Conservation (phyloP, 108 stramenopile genomes). For the Parietichytrium sp. region DNA sequence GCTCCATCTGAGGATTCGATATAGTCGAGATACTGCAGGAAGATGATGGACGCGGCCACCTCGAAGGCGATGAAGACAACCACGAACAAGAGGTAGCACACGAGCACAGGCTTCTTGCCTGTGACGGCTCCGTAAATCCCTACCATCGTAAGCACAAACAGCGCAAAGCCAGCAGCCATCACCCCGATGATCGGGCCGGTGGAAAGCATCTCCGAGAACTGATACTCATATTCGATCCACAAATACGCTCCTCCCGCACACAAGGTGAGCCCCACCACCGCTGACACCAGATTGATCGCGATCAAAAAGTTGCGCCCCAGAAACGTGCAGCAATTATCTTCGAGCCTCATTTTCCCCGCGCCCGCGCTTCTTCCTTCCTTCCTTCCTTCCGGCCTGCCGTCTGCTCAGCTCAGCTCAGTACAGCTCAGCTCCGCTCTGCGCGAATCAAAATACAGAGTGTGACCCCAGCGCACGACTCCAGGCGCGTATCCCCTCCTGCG, state of each 20-base stretch:
- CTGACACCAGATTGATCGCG: conserved; percentile 1
- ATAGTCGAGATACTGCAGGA: not conserved
- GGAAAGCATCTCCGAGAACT: not conserved
- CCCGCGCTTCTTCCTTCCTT: not conserved
- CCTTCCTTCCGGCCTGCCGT: not conserved
- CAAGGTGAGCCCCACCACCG: not conserved
- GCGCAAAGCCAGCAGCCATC: conserved; percentile 4
- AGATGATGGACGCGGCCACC: conserved; percentile 2
- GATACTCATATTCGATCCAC: conserved; percentile 11
- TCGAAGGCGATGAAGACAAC: not conserved
- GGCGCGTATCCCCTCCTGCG: too few relatives aligned
- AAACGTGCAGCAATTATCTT: too few relatives aligned
- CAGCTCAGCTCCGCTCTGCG: too few relatives aligned
- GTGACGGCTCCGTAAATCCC: conserved; percentile 25
- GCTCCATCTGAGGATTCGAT: not conserved
- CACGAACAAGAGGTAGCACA: conserved; percentile 1
- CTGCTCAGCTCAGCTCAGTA: too few relatives aligned
- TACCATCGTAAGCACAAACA: conserved; percentile 10
- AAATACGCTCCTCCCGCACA: conserved; percentile 34
- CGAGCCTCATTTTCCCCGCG: too few relatives aligned
- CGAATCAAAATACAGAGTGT: too few relatives aligned
- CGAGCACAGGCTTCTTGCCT: not conserved
- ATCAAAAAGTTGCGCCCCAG: conserved; percentile 3
- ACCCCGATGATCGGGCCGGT: conserved; percentile 25
- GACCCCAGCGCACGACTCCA: too few relatives aligned